phyloP scores from a whole-genome alignment of 768 basidiomycete species.

The Epithele typhae region DNA sequence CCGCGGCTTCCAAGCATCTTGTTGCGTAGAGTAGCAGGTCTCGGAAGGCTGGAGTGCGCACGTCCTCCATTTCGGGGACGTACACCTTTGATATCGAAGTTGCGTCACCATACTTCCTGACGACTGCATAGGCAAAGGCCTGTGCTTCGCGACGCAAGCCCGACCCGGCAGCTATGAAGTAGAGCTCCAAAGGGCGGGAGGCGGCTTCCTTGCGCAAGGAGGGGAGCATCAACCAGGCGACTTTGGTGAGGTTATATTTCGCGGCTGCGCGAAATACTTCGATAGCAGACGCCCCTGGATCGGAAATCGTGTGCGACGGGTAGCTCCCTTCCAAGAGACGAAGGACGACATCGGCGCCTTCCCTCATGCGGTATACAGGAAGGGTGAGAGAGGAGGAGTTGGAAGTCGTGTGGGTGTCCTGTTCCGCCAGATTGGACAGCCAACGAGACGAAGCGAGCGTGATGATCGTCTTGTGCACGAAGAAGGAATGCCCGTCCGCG shows the following conservation, averaged over 20 bases:
- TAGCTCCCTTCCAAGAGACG: constrained; percentile 3
- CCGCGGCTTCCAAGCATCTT: background rate
- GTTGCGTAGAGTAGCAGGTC: background rate
- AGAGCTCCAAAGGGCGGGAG: background rate
- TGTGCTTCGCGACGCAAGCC: background rate
- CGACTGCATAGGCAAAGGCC: background rate
- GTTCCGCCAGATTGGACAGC: constrained; percentile 41
- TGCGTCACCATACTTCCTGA: background rate
- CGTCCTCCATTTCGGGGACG: background rate
- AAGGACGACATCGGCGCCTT: background rate
- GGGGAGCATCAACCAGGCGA: background rate
- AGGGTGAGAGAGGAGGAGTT: too few relatives aligned
- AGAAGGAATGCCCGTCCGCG: background rate
- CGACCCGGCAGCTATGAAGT: background rate
- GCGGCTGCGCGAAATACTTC: background rate
- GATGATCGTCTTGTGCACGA: background rate
- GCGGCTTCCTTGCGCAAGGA: background rate
- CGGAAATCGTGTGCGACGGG: background rate
- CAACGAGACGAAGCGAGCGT: background rate
- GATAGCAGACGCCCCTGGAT: background rate
- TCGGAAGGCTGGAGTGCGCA: background rate
- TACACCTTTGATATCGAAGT: background rate
- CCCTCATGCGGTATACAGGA: background rate
- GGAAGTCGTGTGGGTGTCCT: constrained; percentile 20
- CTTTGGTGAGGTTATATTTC: background rate